phyloP scores from a whole-genome alignment of 148 eudicot genomes.

The Simmondsia chinensis region DNA sequence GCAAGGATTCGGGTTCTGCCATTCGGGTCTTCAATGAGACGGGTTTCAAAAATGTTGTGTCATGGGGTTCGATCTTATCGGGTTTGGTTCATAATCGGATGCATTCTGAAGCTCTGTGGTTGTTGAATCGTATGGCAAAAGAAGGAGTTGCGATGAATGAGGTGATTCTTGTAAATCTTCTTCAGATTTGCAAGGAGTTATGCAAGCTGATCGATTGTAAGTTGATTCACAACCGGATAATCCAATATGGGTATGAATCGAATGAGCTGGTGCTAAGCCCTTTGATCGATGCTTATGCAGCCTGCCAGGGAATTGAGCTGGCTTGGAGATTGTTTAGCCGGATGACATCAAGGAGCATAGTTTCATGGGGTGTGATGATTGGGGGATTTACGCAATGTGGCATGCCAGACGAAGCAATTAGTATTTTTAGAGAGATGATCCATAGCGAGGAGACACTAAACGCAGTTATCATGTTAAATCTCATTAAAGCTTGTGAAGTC shows the following conservation, averaged over 20 bases:
- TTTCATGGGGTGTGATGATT: slow-evolving; percentile 83
- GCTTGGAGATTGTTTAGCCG: slow-evolving; percentile 43
- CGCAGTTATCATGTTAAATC: slow-evolving; percentile 43
- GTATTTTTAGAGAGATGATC: slow-evolving; percentile 37
- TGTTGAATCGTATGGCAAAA: slow-evolving; percentile 42
- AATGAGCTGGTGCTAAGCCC: slow-evolving; percentile 52
- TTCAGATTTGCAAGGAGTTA: slow-evolving; percentile 50
- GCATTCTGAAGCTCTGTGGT: slow-evolving; percentile 39
- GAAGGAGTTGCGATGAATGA: slow-evolving; percentile 48
- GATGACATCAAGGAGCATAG: slow-evolving; percentile 29
- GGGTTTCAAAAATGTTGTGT: slow-evolving; percentile 42
- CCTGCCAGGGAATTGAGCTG: slow-evolving; percentile 38
- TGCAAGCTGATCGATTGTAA: slow-evolving; percentile 39
- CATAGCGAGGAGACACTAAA: slow-evolving; percentile 23
- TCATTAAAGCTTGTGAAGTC: slow-evolving; percentile 65
- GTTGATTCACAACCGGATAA: slow-evolving; percentile 37
- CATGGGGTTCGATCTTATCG: slow-evolving; percentile 72
- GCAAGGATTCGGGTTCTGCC: slow-evolving; percentile 45
- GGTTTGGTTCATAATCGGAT: slow-evolving; percentile 52
- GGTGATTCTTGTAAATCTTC: slow-evolving; percentile 69
- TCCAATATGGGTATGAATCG: slow-evolving; percentile 33
- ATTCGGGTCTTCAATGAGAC: slow-evolving; percentile 38
- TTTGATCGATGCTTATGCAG: slow-evolving; percentile 70
- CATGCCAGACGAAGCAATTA: slow-evolving; percentile 60
- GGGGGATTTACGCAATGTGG: slow-evolving; percentile 70